Evolutionary conservation across 163 green algal species (phyloP), one percentile per base, ranked within the genome.

Genomic region (Prototheca wickerhamii): DNA sequence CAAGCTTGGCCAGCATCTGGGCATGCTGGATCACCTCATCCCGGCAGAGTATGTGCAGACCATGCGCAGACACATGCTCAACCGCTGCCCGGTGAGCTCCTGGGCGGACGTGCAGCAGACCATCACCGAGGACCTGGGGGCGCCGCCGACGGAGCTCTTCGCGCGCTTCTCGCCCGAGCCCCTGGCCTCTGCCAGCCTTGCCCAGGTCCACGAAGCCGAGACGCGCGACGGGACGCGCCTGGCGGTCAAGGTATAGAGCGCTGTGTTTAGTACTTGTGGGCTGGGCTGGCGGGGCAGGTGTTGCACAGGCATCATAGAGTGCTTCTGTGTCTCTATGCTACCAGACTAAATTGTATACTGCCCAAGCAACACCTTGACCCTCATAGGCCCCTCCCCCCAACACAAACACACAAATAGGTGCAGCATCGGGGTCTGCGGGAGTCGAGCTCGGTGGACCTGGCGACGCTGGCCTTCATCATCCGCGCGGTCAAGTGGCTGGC

Each of bases 11-110:
- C 89, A 96, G 80, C 85, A 93, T 70, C 69, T 93, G 3, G 87
- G 77, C n/a, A 84, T 91, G 77, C 77, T 95, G 84, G 89, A 96
- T 65, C 86, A 96, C 69, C 67, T 96, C 50, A 65, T 96, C 30
- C 89, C 89, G n/a, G 63, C 76, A 6, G 75, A 86, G 76, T 96
- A 96, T 65, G 89, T 96, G 33, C 17, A 58, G 3, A 89, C 77
- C 1, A 91, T 95, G 84, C 67, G 79, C 10, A 69, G 75, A 23
- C 60, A 87, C 73, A 80, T 95, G 80, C 75, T 95, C 63, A 82
- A 95, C 72, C 76, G 76, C 30, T 95, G 87, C 77, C 89, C 89
- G 1, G 63, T 86, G 2, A 84, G 70, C 3, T 42, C 53, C 31
- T 88, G 67, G 51, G 50, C 77, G 6, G 62, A 83, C 61, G 78